A percentile compares a stretch with the other conserved stretches of the same genome.
Conservation (phyloP, 345 rosid genomes). For the Isatis tinctoria region DNA sequence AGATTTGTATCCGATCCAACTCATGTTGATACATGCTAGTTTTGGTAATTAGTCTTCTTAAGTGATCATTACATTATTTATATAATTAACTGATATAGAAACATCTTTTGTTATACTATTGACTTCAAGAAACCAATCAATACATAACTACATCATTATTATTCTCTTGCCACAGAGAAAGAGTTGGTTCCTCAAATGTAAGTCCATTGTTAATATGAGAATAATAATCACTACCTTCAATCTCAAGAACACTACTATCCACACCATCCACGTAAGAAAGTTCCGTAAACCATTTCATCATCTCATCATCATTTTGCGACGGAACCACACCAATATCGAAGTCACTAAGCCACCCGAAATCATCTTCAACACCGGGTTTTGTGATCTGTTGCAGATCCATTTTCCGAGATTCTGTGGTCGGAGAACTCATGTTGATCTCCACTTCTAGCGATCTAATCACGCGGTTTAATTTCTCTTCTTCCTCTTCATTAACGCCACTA, state of each 20-base stretch:
- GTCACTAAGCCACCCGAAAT: slow-evolving; percentile 21
- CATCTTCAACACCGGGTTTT: background rate
- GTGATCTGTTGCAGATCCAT: slow-evolving; percentile 2
- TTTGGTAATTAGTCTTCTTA: background rate
- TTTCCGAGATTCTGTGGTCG: background rate
- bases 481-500: slow-evolving; percentile 24
- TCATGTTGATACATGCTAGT: background rate
- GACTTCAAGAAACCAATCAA: background rate
- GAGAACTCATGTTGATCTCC: slow-evolving; percentile 38
- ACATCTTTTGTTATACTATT: slow-evolving; percentile 2
- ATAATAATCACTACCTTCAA: slow-evolving; percentile 30
- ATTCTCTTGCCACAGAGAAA: slow-evolving; percentile 44
- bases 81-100: background rate
- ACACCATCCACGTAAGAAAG: slow-evolving; percentile 32
- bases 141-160: slow-evolving; percentile 29
- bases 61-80: background rate
- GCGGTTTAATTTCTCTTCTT: slow-evolving; percentile 39
- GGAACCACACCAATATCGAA: slow-evolving; percentile 36
- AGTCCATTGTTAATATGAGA: slow-evolving; percentile 35
- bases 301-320: slow-evolving; percentile 38
- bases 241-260: slow-evolving; percentile 29
- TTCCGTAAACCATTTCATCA: slow-evolving; percentile 45
- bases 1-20: too few relatives aligned
- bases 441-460: slow-evolving; percentile 50
- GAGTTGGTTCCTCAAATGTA: slow-evolving; percentile 34